phyloP scores from a whole-genome alignment of 768 basidiomycete genomes.

The Suillus lakei region DNA sequence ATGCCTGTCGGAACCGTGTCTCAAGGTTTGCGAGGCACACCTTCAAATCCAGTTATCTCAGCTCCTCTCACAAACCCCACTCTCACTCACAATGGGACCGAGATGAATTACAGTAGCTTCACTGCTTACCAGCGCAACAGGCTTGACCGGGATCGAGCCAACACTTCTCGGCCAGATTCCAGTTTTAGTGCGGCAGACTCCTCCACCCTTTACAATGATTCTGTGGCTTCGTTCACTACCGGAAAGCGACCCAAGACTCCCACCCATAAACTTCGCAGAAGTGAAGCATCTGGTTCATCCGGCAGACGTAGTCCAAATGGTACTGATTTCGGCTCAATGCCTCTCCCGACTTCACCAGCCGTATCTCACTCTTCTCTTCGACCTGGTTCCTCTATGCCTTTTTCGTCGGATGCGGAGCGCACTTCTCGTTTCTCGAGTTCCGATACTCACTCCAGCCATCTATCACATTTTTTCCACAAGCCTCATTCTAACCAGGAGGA shows the following conservation, averaged over 20 bases:
- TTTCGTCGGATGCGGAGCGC: conserved; percentile 61
- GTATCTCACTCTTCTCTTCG: conserved; percentile 46
- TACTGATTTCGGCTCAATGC: conserved; percentile 57
- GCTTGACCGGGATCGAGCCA: conserved; percentile 56
- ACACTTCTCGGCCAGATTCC: conserved; percentile 50
- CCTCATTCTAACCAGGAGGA: conserved; percentile 52
- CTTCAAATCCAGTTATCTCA: conserved; percentile 53
- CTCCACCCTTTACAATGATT: conserved; percentile 61
- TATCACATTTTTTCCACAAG: conserved; percentile 60
- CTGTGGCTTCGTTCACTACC: conserved; percentile 42
- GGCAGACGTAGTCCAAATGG: conserved; percentile 52
- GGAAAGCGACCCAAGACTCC: conserved; percentile 39
- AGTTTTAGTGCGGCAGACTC: conserved; percentile 62
- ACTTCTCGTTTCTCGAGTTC: conserved; percentile 67
- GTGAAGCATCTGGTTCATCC: conserved; percentile 60
- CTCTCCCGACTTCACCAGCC: conserved; percentile 36
- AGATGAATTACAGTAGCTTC: conserved; percentile 59
- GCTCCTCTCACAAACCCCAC: conserved; percentile 86
- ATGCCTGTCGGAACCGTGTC: conserved; percentile 58
- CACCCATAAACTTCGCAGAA: conserved; percentile 45
- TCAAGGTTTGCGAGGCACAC: conserved; percentile 54
- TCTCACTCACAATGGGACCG: conserved; percentile 72
- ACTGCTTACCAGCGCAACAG: conserved; percentile 51
- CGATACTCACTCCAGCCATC: conserved; percentile 45
- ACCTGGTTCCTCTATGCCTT: conserved; percentile 54